Evolutionary conservation across 139 green algal genomes (phyloP).

Genomic region (Pedinophyceae sp.): DNA sequence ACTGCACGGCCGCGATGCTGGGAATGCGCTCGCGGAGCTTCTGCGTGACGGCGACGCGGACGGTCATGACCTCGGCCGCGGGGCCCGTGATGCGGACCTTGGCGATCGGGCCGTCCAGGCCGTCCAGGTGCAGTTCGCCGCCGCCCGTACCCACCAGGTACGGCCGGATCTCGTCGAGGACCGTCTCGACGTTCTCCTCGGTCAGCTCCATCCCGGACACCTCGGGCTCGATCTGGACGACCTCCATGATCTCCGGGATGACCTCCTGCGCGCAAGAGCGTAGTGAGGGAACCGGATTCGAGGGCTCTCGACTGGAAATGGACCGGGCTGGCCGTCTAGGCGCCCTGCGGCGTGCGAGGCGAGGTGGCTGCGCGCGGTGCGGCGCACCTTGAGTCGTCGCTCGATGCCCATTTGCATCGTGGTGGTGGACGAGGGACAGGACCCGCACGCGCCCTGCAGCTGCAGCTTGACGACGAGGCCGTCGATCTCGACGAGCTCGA

Average conservation of each 20-base stretch:
- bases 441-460: conserved; percentile 85
- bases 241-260: conserved; percentile 75
- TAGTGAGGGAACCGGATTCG: not conserved
- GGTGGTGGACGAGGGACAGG: conserved; percentile 70
- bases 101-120: conserved; percentile 80
- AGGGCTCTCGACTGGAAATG: not conserved
- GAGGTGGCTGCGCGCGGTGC: not conserved
- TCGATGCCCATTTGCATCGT: conserved; percentile 99
- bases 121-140: conserved; percentile 70
- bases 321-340: not conserved
- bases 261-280: too few species aligned
- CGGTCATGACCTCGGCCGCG: conserved; percentile 91
- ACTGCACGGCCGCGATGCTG: conserved; percentile 86
- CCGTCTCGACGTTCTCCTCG: conserved; percentile 58
- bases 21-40: conserved; percentile 97
- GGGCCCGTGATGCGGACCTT: conserved; percentile 86
- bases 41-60: conserved; percentile 95
- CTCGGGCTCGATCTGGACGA: conserved; percentile 90
- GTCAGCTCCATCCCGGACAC: conserved; percentile 71
- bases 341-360: not conserved
- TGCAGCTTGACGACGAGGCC: conserved; percentile 30
- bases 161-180: conserved; percentile 61
- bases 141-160: conserved; percentile 92
- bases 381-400: conserved; percentile 70
- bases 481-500: conserved; percentile 96